phyloP scores from a whole-genome alignment of 768 basidiomycete genomes.

The Tricholoma flavovirens region DNA sequence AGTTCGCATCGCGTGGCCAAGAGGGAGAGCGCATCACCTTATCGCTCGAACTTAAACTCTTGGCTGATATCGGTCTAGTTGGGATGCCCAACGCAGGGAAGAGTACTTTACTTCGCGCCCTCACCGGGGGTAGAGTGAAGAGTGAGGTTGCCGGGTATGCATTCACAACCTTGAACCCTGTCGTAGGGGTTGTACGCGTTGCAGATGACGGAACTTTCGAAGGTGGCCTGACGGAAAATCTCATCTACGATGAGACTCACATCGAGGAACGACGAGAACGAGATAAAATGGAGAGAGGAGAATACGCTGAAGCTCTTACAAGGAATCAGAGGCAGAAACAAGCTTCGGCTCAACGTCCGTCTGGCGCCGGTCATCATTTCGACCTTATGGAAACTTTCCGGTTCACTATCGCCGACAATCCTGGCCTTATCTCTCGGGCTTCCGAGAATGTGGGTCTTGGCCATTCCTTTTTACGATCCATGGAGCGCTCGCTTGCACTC shows the following conservation, averaged over 20 bases:
- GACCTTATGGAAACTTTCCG: conserved; percentile 70
- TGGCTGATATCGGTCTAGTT: conserved; percentile 93
- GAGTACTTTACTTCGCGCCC: conserved; percentile 84
- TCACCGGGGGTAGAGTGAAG: conserved; percentile 81
- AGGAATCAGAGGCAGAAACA: conserved; percentile 37
- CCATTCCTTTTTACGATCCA: conserved; percentile 87
- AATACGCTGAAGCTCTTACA: conserved; percentile 43
- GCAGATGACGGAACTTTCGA: conserved; percentile 74
- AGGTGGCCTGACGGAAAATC: conserved; percentile 44
- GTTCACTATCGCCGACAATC: conserved; percentile 96
- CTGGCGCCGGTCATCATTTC: conserved; percentile 41
- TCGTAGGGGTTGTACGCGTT: conserved; percentile 85
- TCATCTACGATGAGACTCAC: conserved; percentile 62
- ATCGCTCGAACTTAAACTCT: conserved; percentile 86
- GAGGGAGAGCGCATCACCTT: conserved; percentile 75
- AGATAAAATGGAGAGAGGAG: conserved; percentile 46
- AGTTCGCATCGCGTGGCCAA: conserved; percentile 76
- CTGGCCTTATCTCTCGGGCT: conserved; percentile 81
- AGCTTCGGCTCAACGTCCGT: conserved; percentile 11
- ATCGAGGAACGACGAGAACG: conserved; percentile 44
- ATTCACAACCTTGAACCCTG: conserved; percentile 94
- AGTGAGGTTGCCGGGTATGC: conserved; percentile 86
- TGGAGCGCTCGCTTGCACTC: conserved; percentile 87
- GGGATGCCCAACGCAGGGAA: conserved; percentile 95
- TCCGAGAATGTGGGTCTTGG: conserved; percentile 91